Evolutionary conservation across 495 filamentous ascomycete species (phyloP).

Genomic region (Penicillium waksmanii): DNA sequence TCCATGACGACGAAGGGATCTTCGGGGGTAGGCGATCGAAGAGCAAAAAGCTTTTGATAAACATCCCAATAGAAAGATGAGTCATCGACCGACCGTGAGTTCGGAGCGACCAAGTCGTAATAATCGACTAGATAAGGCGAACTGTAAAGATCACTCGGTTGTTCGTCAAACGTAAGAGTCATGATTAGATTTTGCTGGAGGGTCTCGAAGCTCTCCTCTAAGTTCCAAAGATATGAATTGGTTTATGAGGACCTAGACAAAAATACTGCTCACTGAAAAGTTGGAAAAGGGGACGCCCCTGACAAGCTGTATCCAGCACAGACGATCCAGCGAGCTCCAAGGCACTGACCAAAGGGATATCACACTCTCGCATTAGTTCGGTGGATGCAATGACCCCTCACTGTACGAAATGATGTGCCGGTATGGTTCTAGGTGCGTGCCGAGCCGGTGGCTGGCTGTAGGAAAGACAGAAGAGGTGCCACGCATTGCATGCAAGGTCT

Average conservation of each 20-base stretch:
- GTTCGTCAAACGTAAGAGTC: background rate
- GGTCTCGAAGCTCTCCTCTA: background rate
- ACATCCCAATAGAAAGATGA: conserved; percentile 9
- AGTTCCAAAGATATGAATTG: background rate
- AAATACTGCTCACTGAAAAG: no score
- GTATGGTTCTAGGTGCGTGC: background rate
- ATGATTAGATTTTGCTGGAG: background rate
- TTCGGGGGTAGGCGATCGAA: background rate
- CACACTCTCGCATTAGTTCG: no score
- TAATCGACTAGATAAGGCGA: conserved; percentile 13
- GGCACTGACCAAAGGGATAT: no score
- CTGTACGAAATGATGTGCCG: background rate
- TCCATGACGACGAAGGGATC: conserved; percentile 14
- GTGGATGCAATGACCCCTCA: no score
- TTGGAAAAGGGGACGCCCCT: no score
- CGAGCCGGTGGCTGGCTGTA: background rate
- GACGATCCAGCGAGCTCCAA: no score
- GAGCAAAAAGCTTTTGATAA: conserved; percentile 4
- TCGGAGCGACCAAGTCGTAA: conserved; percentile 11
- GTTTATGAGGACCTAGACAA: no score
- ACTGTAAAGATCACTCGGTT: conserved; percentile 8
- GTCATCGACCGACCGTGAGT: conserved; percentile 7
- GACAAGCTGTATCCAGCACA: no score
- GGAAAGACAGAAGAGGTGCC: background rate
- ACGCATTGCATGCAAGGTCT: background rate